Evolutionary conservation across 2,329 filamentous ascomycete species (phyloP).

Genomic region (Aspergillus quadricinctus): DNA sequence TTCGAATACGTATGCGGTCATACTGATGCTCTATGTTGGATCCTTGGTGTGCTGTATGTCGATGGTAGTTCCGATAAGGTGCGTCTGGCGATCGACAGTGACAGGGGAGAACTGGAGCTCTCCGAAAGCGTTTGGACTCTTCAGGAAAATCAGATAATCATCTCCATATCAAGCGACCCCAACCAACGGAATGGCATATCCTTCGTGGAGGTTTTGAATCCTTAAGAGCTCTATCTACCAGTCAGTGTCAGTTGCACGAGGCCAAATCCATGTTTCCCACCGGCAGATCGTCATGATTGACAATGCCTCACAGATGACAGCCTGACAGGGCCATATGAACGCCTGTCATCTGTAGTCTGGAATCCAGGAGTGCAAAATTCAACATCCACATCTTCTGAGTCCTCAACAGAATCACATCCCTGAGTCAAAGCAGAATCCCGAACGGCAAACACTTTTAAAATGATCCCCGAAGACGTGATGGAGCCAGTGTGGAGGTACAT

Average conservation of each 20-base stretch:
- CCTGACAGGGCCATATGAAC: background rate
- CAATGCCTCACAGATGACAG: background rate
- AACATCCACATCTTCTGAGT: background rate
- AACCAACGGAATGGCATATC: background rate
- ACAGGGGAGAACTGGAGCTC: background rate
- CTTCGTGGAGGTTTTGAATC: background rate
- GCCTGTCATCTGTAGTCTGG: background rate
- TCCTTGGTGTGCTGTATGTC: background rate
- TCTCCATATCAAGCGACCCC: background rate
- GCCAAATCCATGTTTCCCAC: background rate
- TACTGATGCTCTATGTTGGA: no score
- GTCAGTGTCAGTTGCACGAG: background rate
- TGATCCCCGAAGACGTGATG: background rate
- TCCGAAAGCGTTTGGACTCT: background rate
- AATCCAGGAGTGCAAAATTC: background rate
- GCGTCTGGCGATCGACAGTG: background rate
- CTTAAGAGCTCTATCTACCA: background rate
- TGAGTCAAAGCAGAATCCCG: background rate
- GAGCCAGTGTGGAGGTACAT: background rate
- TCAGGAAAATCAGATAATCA: background rate
- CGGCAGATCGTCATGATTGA: constrained; percentile 1
- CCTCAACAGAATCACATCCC: background rate
- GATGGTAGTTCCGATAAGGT: background rate
- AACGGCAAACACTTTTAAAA: background rate
- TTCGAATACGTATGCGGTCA: no score